These are phyloP conservation scores for Berberis thunbergii DNA, from an alignment of 164 flowering plant species.

Conservation along the genomic window DNA sequence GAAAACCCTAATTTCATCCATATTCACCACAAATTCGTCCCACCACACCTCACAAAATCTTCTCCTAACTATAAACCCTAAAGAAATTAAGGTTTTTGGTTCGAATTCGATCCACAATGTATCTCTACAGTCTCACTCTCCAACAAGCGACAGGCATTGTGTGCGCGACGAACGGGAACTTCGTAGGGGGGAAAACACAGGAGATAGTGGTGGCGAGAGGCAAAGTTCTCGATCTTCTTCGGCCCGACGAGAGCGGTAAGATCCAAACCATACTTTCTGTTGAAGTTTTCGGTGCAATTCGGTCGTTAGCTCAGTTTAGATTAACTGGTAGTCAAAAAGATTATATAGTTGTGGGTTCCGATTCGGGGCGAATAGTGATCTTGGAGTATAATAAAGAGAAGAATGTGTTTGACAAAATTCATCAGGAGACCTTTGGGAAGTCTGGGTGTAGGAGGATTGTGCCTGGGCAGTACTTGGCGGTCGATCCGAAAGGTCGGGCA, in stretches of 20 bases:
- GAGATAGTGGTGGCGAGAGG: slow-evolving; percentile 92
- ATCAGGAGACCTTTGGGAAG: slow-evolving; percentile 93
- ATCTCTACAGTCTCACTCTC: slow-evolving; percentile 83
- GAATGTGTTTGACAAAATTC: slow-evolving; percentile 78
- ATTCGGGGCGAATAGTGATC: slow-evolving; percentile 88
- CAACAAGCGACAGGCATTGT: slow-evolving; percentile 84
- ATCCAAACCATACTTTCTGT: slow-evolving; percentile 78
- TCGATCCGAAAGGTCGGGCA: slow-evolving; percentile 95
- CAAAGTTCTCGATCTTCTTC: slow-evolving; percentile 80
- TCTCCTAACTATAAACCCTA: no score
- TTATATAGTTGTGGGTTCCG: slow-evolving; percentile 89
- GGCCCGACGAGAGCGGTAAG: slow-evolving; percentile 92
- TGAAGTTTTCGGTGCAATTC: slow-evolving; percentile 77
- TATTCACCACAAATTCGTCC: no score
- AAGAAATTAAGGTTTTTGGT: no score
- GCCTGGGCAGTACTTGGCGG: slow-evolving; percentile 83
- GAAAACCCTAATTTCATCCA: no score
- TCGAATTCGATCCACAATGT: slow-evolving; percentile 30
- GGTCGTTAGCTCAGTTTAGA: slow-evolving; percentile 81
- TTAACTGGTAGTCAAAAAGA: slow-evolving; percentile 89
- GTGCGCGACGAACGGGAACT: slow-evolving; percentile 81
- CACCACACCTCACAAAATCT: no score
- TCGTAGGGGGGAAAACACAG: slow-evolving; percentile 75
- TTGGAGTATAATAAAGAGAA: slow-evolving; percentile 82
- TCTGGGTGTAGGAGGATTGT: slow-evolving; percentile 92